These are phyloP conservation scores for Xylaria sp. DNA, from an alignment of 2,329 filamentous ascomycete genomes.

Conservation along the genomic window DNA sequence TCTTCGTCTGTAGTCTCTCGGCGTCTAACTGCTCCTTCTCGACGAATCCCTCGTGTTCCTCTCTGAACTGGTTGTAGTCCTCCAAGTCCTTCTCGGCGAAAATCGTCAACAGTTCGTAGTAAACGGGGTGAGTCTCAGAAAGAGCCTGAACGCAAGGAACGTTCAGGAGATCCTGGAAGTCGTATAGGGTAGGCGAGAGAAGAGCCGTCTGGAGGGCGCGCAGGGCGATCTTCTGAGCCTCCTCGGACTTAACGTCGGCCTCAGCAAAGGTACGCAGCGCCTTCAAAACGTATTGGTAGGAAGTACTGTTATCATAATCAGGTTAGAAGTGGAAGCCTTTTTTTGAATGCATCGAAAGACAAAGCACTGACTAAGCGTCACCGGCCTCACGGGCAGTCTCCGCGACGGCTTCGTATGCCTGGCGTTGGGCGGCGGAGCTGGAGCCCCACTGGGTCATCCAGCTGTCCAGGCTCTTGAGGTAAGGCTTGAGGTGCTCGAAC, in stretches of 20 bases:
- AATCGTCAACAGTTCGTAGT: conserved; percentile 90
- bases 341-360: background rate
- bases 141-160: conserved; percentile 82
- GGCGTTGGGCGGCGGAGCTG: conserved; percentile 75
- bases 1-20: conserved; percentile 81
- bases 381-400: conserved; percentile 74
- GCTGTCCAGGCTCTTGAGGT: conserved; percentile 73
- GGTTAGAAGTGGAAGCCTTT: conserved; percentile 10
- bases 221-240: conserved; percentile 56
- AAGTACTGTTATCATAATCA: conserved; percentile 38
- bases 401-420: conserved; percentile 75
- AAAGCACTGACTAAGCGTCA: conserved; percentile 62
- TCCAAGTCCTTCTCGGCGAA: conserved; percentile 92
- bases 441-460: conserved; percentile 84
- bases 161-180: conserved; percentile 75
- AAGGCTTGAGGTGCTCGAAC: conserved; percentile 78
- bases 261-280: conserved; percentile 57
- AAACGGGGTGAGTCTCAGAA: conserved; percentile 73
- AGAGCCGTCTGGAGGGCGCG: conserved; percentile 52
- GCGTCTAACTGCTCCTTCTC: conserved; percentile 69
- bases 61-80: conserved; percentile 91
- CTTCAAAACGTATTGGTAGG: conserved; percentile 63
- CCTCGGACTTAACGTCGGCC: conserved; percentile 52
- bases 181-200: conserved; percentile 52
- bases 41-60: conserved; percentile 82